phyloP scores from a whole-genome alignment of 495 filamentous ascomycete genomes.

The Penicillium daleae region DNA sequence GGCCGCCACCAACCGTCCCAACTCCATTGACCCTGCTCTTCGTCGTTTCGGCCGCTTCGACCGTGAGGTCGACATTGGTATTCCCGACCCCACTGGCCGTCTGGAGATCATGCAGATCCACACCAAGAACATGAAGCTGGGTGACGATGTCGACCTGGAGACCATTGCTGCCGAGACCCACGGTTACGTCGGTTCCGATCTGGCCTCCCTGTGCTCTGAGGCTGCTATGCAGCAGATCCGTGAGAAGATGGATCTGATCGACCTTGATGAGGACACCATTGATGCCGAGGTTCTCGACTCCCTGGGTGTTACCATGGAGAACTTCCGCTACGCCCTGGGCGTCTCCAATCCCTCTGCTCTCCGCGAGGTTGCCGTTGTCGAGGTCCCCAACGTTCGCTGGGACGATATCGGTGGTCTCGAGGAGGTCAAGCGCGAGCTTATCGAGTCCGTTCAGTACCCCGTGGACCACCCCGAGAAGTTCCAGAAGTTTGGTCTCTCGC shows the following conservation, averaged over 20 bases:
- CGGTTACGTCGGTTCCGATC: slow-evolving; percentile 98
- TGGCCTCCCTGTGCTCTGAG: slow-evolving; percentile 98
- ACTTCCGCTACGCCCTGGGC: slow-evolving; percentile 97
- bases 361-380: slow-evolving; percentile 97
- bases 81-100: slow-evolving; percentile 96
- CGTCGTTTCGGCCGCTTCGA: slow-evolving; percentile 96
- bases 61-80: slow-evolving; percentile 97
- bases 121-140: slow-evolving; percentile 99
- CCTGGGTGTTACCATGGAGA: slow-evolving; percentile 98
- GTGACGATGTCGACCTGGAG: slow-evolving; percentile 94
- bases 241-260: slow-evolving; percentile 99
- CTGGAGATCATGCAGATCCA: slow-evolving; percentile 98
- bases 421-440: slow-evolving; percentile 98
- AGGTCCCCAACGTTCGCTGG: slow-evolving; percentile 99
- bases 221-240: slow-evolving; percentile 99
- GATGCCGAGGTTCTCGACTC: slow-evolving; percentile 98
- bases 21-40: slow-evolving; percentile 93
- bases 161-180: slow-evolving; percentile 97
- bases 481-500: slow-evolving; percentile 99
- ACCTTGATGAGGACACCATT: slow-evolving; percentile 98
- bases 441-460: slow-evolving; percentile 98
- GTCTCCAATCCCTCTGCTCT: slow-evolving; percentile 98
- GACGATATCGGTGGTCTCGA: slow-evolving; percentile 99
- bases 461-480: slow-evolving; percentile 99
- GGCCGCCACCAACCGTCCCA: slow-evolving; percentile 97